A percentile compares a stretch with the other conserved stretches of the same genome.
Evolutionary conservation across 1,284 basidiomycete genomes (phyloP).

Genomic region (Rhodotorula sp.): DNA sequence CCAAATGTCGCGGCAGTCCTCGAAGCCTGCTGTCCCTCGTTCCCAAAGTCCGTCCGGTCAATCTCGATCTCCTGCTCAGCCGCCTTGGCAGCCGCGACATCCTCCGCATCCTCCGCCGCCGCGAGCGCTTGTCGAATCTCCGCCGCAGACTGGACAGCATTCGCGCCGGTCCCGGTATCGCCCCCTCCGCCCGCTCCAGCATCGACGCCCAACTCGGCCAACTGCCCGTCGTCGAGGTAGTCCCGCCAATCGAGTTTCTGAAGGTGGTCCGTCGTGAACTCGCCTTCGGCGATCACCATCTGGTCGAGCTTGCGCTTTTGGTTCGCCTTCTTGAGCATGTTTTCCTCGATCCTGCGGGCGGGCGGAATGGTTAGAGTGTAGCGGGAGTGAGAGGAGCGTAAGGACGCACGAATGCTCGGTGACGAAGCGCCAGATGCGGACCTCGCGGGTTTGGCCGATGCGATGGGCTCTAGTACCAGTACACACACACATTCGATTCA

Average conservation of each 20-base stretch:
- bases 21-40: conserved; percentile 36
- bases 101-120: conserved; percentile 69
- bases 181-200: conserved; percentile 52
- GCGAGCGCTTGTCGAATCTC: conserved; percentile 68
- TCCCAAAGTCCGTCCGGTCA: conserved; percentile 40
- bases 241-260: conserved; percentile 74
- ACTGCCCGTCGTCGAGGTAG: conserved; percentile 61
- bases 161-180: conserved; percentile 48
- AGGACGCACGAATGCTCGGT: conserved; percentile 60
- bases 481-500: too few relatives aligned
- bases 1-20: conserved; percentile 47
- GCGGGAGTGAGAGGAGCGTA: background rate
- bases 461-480: conserved; percentile 89
- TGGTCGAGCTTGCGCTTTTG: conserved; percentile 90
- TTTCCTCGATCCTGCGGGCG: conserved; percentile 82
- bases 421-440: conserved; percentile 95
- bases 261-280: conserved; percentile 65
- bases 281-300: conserved; percentile 89
- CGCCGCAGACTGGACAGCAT: conserved; percentile 45
- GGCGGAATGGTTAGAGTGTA: background rate
- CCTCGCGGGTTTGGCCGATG: conserved; percentile 94
- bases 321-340: conserved; percentile 92
- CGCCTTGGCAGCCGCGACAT: conserved; percentile 47
- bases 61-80: conserved; percentile 44
- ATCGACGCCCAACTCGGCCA: conserved; percentile 40